Evolutionary conservation across 768 basidiomycete species (phyloP).

Genomic region (Termitomyces sp.): DNA sequence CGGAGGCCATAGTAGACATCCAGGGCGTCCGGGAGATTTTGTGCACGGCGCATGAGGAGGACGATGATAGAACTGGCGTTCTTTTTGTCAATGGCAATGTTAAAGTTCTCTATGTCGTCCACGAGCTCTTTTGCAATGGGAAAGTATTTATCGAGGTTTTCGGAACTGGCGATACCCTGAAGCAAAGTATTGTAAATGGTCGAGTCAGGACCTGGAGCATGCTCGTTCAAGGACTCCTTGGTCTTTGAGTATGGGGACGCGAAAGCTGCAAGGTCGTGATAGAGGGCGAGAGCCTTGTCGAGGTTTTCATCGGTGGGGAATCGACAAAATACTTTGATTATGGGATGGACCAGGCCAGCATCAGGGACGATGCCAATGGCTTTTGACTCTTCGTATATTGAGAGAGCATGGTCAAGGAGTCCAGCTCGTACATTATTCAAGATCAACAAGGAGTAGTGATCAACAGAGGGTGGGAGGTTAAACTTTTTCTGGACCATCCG

Average conservation of each 20-base stretch:
- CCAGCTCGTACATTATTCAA: slow-evolving; percentile 43
- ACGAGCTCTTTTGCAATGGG: slow-evolving; percentile 50
- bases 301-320: slow-evolving; percentile 41
- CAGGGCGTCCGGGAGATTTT: slow-evolving; percentile 58
- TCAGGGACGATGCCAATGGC: slow-evolving; percentile 45
- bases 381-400: slow-evolving; percentile 49
- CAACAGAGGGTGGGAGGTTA: slow-evolving; percentile 34
- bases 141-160: slow-evolving; percentile 46
- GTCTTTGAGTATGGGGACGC: slow-evolving; percentile 24
- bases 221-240: slow-evolving; percentile 24
- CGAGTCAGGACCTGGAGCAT: slow-evolving; percentile 45
- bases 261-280: slow-evolving; percentile 42
- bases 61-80: slow-evolving; percentile 53
- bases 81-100: slow-evolving; percentile 44
- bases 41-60: slow-evolving; percentile 63
- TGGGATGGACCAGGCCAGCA: slow-evolving; percentile 49
- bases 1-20: slow-evolving; percentile 51
- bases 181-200: slow-evolving; percentile 56
- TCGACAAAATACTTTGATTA: slow-evolving; percentile 52
- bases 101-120: slow-evolving; percentile 61
- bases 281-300: slow-evolving; percentile 60
- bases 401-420: slow-evolving; percentile 39
- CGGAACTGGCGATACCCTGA: slow-evolving; percentile 44
- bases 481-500: slow-evolving; percentile 40
- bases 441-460: slow-evolving; percentile 58